These are phyloP conservation scores for Chloroidium sp. DNA, from an alignment of 163 green algal genomes.

Conservation along the genomic window DNA sequence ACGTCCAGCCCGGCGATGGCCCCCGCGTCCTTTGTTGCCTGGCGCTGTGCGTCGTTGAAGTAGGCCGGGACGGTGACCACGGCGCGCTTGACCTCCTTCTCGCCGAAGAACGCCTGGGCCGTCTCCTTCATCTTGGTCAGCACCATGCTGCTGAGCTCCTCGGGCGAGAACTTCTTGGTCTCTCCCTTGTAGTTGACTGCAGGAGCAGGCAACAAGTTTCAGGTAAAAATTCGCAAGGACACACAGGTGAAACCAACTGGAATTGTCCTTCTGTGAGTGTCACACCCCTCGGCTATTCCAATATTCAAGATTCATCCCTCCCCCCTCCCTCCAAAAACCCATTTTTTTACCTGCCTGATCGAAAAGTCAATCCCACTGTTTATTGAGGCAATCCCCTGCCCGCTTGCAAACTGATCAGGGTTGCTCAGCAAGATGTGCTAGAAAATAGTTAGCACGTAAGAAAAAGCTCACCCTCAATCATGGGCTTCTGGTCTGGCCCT, in stretches of 20 bases:
- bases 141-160: constrained; percentile 66
- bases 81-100: constrained; percentile 66
- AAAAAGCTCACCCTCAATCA: constrained; percentile 54
- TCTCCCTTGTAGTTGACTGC: constrained; percentile 72
- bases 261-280: too few relatives aligned
- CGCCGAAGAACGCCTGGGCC: constrained; percentile 71
- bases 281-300: too few relatives aligned
- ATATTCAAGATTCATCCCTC: too few relatives aligned
- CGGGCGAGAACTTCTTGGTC: constrained; percentile 60
- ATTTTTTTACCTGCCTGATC: not conserved
- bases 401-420: not conserved
- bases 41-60: constrained; percentile 92
- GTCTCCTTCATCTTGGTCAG: constrained; percentile 87
- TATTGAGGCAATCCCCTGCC: not conserved
- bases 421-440: not conserved
- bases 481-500: constrained; percentile 62
- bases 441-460: not conserved
- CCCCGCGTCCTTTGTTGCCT: constrained; percentile 64
- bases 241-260: too few relatives aligned
- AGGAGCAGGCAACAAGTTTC: not conserved
- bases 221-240: not conserved
- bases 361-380: not conserved
- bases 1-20: constrained; percentile 57
- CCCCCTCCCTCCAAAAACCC: too few relatives aligned
- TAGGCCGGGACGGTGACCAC: constrained; percentile 93